A percentile compares a stretch with the other conserved stretches of the same genome.
These are phyloP conservation scores for Populus hybrid DNA, from an alignment of 441 rosid species.

Conservation along the genomic window DNA sequence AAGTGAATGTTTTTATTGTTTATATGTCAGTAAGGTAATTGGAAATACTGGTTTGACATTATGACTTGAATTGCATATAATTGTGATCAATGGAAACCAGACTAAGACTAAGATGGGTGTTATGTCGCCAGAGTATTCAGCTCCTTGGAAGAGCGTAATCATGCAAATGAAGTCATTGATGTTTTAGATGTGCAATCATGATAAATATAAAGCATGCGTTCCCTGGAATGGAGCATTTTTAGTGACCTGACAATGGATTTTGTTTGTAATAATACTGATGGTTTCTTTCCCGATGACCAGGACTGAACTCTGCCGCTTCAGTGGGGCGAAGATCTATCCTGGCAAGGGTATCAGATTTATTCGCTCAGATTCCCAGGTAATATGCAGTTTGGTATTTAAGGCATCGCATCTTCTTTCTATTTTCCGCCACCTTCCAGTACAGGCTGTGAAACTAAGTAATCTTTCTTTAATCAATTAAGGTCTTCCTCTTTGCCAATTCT, in stretches of 20 bases:
- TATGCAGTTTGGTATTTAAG: not conserved
- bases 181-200: not conserved
- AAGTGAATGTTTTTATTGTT: not conserved
- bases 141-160: not conserved
- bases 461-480: slow-evolving; percentile 11
- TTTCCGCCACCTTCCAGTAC: not conserved
- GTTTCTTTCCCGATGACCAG: slow-evolving; percentile 9
- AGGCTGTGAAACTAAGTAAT: not conserved
- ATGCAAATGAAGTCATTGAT: not conserved
- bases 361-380: slow-evolving; percentile 39
- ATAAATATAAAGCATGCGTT: not conserved
- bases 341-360: too few species aligned
- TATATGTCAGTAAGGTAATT: not conserved
- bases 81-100: not conserved
- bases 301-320: slow-evolving; percentile 26
- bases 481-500: slow-evolving; percentile 39
- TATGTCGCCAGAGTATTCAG: not conserved
- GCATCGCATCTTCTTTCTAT: not conserved
- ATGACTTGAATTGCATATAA: not conserved
- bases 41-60: not conserved
- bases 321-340: too few species aligned
- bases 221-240: not conserved
- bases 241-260: not conserved
- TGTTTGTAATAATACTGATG: not conserved
- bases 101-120: not conserved